Base-by-base conservation (phyloP, 202 grass and related monocot genomes). In the Carex arenaria region DNA sequence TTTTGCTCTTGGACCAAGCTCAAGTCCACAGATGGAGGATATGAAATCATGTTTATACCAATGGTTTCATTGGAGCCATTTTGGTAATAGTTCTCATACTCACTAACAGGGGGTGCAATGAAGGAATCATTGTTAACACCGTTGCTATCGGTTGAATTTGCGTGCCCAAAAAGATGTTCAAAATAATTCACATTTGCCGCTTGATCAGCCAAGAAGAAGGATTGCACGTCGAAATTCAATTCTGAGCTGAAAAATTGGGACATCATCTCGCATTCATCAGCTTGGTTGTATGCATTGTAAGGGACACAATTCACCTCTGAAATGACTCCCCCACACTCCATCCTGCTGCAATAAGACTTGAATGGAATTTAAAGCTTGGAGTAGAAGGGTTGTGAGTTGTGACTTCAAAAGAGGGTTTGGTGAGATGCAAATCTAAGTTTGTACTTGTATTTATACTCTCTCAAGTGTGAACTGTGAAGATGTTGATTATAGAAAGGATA, bases 281-380 rank as follows among this genome's bases (percentile, higher is more conserved):
- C 65, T 30, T 88, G 88, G 19, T 36, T 90, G 18, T 67, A 56
- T 40, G 89, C 12, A 63, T 70, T 77, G 31, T 87, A 85, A 14
- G 72, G 71, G 49, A 80, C 89, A 90, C 90, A 94, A 34, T 62
- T 80, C 1, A 38, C 82, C 67, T 85, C 85, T 20, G 82, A 45
- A 19, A 82, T 76, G 78, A 87, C 90, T 70, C 84, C 85, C 56
- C 77, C 80, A 84, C 82, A 79, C 90, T 92, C 93, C 90, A 95
- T 90, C 80, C n/a, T 49, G 10, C 10, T 82, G 68, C 56, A 63
- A 72, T 38, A 67, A 87, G 38, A 71, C 23, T 61, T 28, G 15
- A 64, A 65, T 17, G 23, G 18, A 81, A 64, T 45, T 66, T 36
- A 26, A 80, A 30, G 61, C 4, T 59, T 59, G 30, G 51, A 69